Conservation (phyloP, 768 basidiomycete species). For the Auricularia sp. region DNA sequence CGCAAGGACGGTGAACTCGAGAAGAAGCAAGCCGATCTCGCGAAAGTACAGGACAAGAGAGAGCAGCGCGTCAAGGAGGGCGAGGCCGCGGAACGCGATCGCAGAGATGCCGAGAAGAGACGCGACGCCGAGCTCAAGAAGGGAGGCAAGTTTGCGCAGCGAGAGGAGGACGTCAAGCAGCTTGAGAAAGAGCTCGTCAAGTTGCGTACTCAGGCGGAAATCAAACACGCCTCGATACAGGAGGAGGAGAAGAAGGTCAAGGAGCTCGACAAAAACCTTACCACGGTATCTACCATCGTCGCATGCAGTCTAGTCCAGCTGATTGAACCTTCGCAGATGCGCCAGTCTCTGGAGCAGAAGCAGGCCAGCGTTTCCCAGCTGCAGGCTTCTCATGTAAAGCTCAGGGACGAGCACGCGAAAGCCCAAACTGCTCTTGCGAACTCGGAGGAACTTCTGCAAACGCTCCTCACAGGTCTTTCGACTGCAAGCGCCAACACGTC, state of each 20-base stretch:
- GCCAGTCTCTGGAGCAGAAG: constrained; percentile 48
- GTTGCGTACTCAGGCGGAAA: constrained; percentile 74
- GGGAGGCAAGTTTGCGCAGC: constrained; percentile 81
- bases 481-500: constrained; percentile 53
- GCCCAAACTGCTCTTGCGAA: constrained; percentile 53
- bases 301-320: not conserved
- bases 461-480: constrained; percentile 84
- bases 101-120: constrained; percentile 55
- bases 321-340: constrained; percentile 35
- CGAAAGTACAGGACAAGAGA: constrained; percentile 35
- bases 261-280: constrained; percentile 43
- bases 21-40: constrained; percentile 39
- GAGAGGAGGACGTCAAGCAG: constrained; percentile 71
- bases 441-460: constrained; percentile 89
- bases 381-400: constrained; percentile 41
- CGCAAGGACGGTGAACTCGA: constrained; percentile 49
- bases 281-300: constrained; percentile 39
- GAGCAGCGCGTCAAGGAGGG: constrained; percentile 44
- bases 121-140: constrained; percentile 84
- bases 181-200: constrained; percentile 76
- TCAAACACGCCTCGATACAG: constrained; percentile 60
- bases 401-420: constrained; percentile 61
- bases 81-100: constrained; percentile 57
- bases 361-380: constrained; percentile 47
- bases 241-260: constrained; percentile 64